Conservation (phyloP, 345 rosid genomes). For the Moringa oleifera region DNA sequence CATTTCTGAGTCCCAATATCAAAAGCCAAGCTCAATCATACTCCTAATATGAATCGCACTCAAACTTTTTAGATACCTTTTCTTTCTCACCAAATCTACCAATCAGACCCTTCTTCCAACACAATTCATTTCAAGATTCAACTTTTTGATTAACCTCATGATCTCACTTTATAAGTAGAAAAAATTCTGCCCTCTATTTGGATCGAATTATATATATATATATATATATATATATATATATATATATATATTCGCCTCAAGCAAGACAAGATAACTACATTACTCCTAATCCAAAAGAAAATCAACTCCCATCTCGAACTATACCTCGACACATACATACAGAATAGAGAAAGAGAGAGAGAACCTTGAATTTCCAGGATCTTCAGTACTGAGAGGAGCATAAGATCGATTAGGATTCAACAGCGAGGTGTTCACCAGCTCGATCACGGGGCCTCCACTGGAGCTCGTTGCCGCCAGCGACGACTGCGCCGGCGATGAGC, state of each 20-base stretch:
- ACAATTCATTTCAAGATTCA: conserved; percentile 5
- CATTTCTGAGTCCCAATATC: too few relatives aligned
- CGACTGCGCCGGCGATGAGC: conserved; percentile 26
- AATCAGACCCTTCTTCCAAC: conserved; percentile 1
- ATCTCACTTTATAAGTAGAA: too few relatives aligned
- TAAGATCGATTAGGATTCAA: conserved; percentile 60
- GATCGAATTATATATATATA: too few relatives aligned
- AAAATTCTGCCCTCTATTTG: too few relatives aligned
- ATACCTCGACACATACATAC: background rate
- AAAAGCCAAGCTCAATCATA: too few relatives aligned
- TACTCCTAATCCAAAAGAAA: background rate
- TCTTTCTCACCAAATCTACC: background rate
- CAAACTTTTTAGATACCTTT: too few relatives aligned
- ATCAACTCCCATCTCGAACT: background rate
- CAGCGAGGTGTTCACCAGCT: conserved; percentile 80
- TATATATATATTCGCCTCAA: conserved; percentile 18
- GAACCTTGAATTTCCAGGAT: conserved; percentile 83
- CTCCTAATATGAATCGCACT: background rate
- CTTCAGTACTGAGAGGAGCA: conserved; percentile 83
- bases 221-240: too few relatives aligned
- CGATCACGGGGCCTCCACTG: conserved; percentile 78
- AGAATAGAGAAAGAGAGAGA: background rate
- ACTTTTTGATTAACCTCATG: too few relatives aligned
- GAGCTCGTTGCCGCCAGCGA: conserved; percentile 25
- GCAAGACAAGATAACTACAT: conserved; percentile 7